phyloP scores from a whole-genome alignment of 495 filamentous ascomycete species.

The Astrocystis sublimbata region DNA sequence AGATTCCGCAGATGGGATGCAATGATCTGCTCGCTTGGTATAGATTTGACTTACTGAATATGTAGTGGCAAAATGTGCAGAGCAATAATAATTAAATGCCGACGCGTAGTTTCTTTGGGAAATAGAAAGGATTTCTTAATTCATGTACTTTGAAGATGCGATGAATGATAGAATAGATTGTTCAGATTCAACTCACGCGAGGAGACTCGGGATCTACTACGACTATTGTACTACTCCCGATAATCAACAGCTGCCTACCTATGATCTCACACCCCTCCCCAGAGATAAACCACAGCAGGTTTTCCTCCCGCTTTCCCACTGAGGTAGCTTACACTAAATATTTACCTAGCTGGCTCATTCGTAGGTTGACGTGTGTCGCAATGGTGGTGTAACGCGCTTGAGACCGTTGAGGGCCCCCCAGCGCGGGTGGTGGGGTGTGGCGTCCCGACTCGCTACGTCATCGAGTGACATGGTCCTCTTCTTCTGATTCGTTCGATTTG shows the following conservation, averaged over 20 bases:
- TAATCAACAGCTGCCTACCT: not conserved
- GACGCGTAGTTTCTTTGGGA: too few relatives aligned
- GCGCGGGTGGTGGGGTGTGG: not conserved
- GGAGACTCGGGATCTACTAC: not conserved
- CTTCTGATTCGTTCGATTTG: constrained; percentile 5
- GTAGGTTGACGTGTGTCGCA: not conserved
- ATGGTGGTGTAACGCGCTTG: constrained; percentile 6
- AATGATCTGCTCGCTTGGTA: too few relatives aligned
- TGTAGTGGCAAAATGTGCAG: too few relatives aligned
- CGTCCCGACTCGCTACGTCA: constrained; percentile 2
- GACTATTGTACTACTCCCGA: not conserved
- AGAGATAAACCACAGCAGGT: constrained; percentile 8
- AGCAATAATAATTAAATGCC: too few relatives aligned
- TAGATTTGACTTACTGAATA: too few relatives aligned
- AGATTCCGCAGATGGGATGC: too few relatives aligned
- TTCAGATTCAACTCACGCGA: not conserved
- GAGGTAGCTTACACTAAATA: too few relatives aligned
- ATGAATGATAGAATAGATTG: not conserved
- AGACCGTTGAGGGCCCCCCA: not conserved
- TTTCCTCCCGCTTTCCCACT: not conserved
- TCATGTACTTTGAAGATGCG: not conserved
- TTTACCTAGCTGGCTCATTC: not conserved
- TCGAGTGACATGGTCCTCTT: not conserved
- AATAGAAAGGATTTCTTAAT: not conserved
- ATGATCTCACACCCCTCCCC: constrained; percentile 13